Conservation (phyloP, 768 basidiomycete genomes). For the Tylopilus rubrobrunneus region DNA sequence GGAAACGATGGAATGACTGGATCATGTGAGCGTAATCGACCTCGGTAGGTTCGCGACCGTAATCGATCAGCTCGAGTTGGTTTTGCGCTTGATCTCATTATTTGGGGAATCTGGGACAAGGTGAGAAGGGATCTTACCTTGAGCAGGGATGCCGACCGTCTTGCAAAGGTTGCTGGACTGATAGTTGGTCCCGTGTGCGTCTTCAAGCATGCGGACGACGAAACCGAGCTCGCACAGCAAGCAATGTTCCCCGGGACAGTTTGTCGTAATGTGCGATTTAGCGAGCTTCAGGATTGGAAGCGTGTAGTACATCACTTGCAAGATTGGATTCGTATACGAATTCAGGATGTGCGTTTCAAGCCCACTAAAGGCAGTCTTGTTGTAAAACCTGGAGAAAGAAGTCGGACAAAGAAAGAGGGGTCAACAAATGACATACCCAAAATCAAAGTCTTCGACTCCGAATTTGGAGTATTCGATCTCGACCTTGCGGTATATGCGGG, state of each 20-base stretch:
- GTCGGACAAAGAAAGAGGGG: neutral
- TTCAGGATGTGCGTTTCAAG: slow-evolving; percentile 96
- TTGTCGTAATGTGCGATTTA: slow-evolving; percentile 86
- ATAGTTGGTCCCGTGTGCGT: slow-evolving; percentile 90
- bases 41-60: slow-evolving; percentile 68
- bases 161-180: slow-evolving; percentile 97
- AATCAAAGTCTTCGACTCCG: slow-evolving; percentile 98
- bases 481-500: slow-evolving; percentile 81
- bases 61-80: slow-evolving; percentile 87
- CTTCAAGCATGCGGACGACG: slow-evolving; percentile 91
- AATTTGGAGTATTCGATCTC: slow-evolving; percentile 99
- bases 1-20: slow-evolving; percentile 92
- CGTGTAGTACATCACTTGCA: slow-evolving; percentile 89
- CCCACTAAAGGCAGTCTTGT: slow-evolving; percentile 85
- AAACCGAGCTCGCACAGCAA: slow-evolving; percentile 94
- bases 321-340: slow-evolving; percentile 89
- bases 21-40: slow-evolving; percentile 85
- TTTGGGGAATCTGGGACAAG: neutral
- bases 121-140: slow-evolving; percentile 46
- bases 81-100: slow-evolving; percentile 47
- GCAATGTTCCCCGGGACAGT: slow-evolving; percentile 89
- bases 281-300: slow-evolving; percentile 75
- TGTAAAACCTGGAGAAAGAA: slow-evolving; percentile 69
- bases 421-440: slow-evolving; percentile 55
- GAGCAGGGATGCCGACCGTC: slow-evolving; percentile 83